Percentiles rank a stretch among this genome's conserved stretches.
Conservation (phyloP, 139 green algal species). For the Asterochloris sp. region DNA sequence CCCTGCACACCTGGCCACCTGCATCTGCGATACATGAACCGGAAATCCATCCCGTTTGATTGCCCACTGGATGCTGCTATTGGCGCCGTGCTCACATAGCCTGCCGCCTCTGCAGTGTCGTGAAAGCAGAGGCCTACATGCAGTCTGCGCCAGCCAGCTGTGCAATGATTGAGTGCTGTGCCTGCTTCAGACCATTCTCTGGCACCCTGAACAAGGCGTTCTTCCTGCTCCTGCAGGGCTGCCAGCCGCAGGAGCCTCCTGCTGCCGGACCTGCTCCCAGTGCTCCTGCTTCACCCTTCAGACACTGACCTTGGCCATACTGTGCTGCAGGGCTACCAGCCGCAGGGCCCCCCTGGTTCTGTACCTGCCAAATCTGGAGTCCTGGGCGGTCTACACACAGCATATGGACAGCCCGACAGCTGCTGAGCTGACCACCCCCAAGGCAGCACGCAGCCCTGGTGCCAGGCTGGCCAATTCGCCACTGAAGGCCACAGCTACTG, state of each 20-base stretch:
- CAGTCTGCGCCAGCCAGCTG: too few relatives aligned
- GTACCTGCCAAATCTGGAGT: conserved; percentile 3
- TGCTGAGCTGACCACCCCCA: neutral
- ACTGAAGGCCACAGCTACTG: neutral
- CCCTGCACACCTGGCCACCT: too few relatives aligned
- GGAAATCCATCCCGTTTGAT: too few relatives aligned
- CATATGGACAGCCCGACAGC: neutral
- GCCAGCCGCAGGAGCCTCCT: neutral
- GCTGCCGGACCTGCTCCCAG: neutral
- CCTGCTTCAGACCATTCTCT: neutral
- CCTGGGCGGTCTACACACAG: conserved; percentile 2
- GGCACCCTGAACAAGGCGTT: neutral
- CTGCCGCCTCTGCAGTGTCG: too few relatives aligned
- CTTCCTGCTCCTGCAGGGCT: neutral
- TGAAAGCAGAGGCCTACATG: too few relatives aligned
- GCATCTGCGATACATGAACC: too few relatives aligned
- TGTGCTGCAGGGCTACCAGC: neutral
- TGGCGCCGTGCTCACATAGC: too few relatives aligned
- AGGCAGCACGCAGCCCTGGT: neutral
- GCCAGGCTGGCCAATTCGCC: neutral
- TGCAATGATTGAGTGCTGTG: neutral
- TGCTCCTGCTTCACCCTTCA: neutral
- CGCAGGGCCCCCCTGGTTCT: conserved; percentile 2
- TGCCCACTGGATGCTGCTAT: too few relatives aligned
- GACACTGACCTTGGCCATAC: neutral